Conservation (phyloP, 2,329 filamentous ascomycete species). For the Pseudogymnoascus sp. region DNA sequence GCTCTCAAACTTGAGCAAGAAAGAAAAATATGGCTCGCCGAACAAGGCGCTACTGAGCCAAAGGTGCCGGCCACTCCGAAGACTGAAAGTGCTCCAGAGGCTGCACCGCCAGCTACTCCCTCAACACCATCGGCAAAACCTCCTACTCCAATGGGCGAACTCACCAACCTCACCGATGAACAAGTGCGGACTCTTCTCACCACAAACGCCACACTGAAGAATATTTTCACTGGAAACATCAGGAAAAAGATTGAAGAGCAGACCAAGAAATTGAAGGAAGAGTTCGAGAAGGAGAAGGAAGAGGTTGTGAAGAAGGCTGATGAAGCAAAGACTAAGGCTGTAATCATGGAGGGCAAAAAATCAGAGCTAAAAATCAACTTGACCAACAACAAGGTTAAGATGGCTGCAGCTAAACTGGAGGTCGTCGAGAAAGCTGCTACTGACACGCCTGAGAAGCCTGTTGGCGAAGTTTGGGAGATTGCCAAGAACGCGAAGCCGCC, state of each 20-base stretch:
- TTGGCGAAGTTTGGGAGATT: constrained; percentile 79
- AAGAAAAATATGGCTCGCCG: constrained; percentile 55
- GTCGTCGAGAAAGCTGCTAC: constrained; percentile 74
- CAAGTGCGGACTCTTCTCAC: constrained; percentile 50
- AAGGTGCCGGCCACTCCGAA: constrained; percentile 27
- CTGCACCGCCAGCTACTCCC: constrained; percentile 19
- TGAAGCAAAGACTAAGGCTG: constrained; percentile 43
- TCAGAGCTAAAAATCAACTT: constrained; percentile 70
- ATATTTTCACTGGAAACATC: constrained; percentile 55
- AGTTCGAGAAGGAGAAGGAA: constrained; percentile 41
- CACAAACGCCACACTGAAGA: constrained; percentile 51
- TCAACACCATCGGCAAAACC: constrained; percentile 22
- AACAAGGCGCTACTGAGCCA: constrained; percentile 31
- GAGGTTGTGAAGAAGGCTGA: constrained; percentile 45
- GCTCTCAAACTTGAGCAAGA: constrained; percentile 54
- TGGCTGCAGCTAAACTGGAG: constrained; percentile 63
- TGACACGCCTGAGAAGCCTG: constrained; percentile 79
- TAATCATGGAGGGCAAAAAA: constrained; percentile 70
- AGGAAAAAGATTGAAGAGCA: constrained; percentile 65
- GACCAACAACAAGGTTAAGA: constrained; percentile 62
- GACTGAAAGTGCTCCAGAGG: background rate
- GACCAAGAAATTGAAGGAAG: constrained; percentile 45
- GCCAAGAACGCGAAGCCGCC: constrained; percentile 61
- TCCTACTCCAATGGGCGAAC: constrained; percentile 10
- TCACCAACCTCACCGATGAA: constrained; percentile 44